Conservation (phyloP, 78 protist genomes). For the Dictyostelium citrinum region DNA sequence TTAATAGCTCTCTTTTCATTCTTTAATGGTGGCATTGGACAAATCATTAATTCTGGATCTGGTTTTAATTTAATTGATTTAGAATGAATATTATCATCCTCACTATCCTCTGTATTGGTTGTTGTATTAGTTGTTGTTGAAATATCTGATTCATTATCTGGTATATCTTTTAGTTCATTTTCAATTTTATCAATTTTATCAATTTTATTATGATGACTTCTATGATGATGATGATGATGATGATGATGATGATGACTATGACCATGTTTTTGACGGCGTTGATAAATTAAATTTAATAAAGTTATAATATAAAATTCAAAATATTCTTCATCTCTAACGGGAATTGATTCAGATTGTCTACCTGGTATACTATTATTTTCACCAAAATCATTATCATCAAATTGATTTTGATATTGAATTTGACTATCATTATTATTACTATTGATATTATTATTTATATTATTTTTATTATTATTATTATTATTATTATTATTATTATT, state of each 20-base stretch:
- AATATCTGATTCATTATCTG: not conserved
- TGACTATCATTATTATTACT: too few relatives aligned
- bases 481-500: too few relatives aligned
- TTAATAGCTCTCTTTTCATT: constrained; percentile 37
- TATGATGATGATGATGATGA: not conserved
- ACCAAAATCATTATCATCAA: not conserved
- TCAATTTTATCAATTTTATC: not conserved
- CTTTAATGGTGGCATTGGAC: constrained; percentile 37
- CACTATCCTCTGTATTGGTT: not conserved
- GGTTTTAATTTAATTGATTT: not conserved
- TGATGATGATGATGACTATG: not conserved
- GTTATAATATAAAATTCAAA: constrained; percentile 53
- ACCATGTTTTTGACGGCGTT: constrained; percentile 1
- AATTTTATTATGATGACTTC: not conserved
- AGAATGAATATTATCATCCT: not conserved
- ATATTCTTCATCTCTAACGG: constrained; percentile 65
- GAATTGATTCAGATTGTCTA: constrained; percentile 33
- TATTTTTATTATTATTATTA: not conserved
- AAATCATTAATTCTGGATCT: constrained; percentile 32
- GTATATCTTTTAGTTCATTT: not conserved
- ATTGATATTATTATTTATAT: too few relatives aligned
- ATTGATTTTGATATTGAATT: not conserved
- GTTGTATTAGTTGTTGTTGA: not conserved
- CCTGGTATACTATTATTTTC: constrained; percentile 19
- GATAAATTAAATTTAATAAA: constrained; percentile 15